Evolutionary conservation across 2,329 filamentous ascomycete genomes (phyloP).

Genomic region (Xylaria digitata): DNA sequence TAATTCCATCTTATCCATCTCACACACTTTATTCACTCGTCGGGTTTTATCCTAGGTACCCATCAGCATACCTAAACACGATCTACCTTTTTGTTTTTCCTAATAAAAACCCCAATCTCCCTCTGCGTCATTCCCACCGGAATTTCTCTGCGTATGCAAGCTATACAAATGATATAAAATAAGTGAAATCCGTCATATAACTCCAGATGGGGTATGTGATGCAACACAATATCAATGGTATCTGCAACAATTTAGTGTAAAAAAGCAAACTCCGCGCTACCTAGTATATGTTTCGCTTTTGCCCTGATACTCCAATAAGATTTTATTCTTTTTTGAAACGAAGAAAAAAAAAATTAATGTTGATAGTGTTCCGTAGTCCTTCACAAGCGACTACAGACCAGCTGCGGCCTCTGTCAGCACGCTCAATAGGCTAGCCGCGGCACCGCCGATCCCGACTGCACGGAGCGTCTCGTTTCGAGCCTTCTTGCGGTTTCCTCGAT

Average conservation of each 20-base stretch:
- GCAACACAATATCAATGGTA: slow-evolving; percentile 2
- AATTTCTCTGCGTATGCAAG: background rate
- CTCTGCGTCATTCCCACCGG: background rate
- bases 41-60: background rate
- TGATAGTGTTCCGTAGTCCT: background rate
- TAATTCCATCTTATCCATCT: background rate
- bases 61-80: too few species aligned
- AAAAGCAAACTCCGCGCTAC: background rate
- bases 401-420: slow-evolving; percentile 68
- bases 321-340: background rate
- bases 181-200: background rate
- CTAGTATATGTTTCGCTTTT: background rate
- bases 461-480: slow-evolving; percentile 65
- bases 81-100: background rate
- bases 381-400: slow-evolving; percentile 36
- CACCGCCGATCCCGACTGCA: slow-evolving; percentile 70
- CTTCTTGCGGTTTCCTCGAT: slow-evolving; percentile 35
- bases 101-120: background rate
- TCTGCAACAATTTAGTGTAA: slow-evolving; percentile 3
- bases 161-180: slow-evolving; percentile 16
- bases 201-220: slow-evolving; percentile 8
- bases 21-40: background rate
- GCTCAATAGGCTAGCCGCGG: slow-evolving; percentile 67
- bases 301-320: background rate
- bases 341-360: background rate